Evolutionary conservation across 164 flowering plant genomes (phyloP), one percentile per base, ranked within the genome.

Genomic region (Brasenia schreberi): DNA sequence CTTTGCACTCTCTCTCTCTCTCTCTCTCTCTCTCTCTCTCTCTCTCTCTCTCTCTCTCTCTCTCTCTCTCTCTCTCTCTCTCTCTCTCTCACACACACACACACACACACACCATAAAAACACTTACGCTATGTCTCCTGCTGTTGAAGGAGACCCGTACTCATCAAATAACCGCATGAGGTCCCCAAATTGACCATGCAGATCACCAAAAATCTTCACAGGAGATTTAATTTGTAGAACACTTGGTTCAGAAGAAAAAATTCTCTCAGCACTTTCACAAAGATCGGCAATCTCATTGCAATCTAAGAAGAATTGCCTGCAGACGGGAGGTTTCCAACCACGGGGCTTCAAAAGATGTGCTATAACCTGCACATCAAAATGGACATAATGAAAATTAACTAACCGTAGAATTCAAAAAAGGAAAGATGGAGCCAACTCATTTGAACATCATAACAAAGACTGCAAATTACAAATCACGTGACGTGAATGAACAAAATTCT

Each of bases 261-360:
- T 88, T 58, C 87, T 73, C 69, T 95, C 99, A 33, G 96, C 90
- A 79, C 83, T 82, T 66, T 95, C 99, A 85, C 99, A 95, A 58
- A 95, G 88, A 74, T 95, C 99, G 43, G 97, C 96, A 76, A 95
- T 85, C 76, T 95, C 99, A 78, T 90, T 92, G 86, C 99, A 92
- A 67, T 92, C 98, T 73, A 95, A 75, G 85, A 95, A 95, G 78
- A 92, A 95, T 43, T 95, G 97, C 19, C 99, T 82, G 43, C 90
- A 89, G 59, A 90, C 99, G 17, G 99, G 99, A 72, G 99, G 97
- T 74, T 92, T 95, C 99, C 99, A 95, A 61, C 99, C 97, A 70
- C 97, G 99, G 73, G 99, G 99, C 76, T 92, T 92, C 66, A 95
- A 70, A 67, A 95, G 97, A 80, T 87, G 92, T 58, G 89, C 87